Evolutionary conservation across 2,329 filamentous ascomycete genomes (phyloP).

Genomic region (Trichoderma sp.): DNA sequence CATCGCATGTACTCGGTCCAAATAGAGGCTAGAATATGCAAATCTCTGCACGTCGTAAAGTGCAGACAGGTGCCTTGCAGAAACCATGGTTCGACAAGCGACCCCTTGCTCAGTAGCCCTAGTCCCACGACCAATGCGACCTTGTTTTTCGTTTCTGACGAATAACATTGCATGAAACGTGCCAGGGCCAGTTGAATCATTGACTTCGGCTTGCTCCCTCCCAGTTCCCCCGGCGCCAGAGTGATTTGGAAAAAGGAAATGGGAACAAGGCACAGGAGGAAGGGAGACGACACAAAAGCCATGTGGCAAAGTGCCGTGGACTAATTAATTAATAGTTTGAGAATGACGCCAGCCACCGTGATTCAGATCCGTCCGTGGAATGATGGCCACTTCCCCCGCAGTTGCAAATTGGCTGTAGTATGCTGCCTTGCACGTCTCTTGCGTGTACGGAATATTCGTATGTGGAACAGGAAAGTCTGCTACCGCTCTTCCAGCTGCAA

Average conservation of each 20-base stretch:
- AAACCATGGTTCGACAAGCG: slow-evolving; percentile 8
- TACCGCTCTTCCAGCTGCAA: not conserved
- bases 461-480: not conserved
- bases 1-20: not conserved
- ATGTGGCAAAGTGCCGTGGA: slow-evolving; percentile 15
- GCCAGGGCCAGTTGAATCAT: not conserved
- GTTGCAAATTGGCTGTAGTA: not conserved
- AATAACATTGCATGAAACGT: not conserved
- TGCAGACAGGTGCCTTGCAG: slow-evolving; percentile 16
- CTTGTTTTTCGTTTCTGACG: not conserved
- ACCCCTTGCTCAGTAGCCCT: not conserved
- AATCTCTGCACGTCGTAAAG: slow-evolving; percentile 12
- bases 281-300: not conserved
- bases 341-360: slow-evolving; percentile 11
- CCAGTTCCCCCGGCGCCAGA: slow-evolving; percentile 1
- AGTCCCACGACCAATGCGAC: slow-evolving; percentile 9
- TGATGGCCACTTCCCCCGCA: not conserved
- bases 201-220: slow-evolving; percentile 5
- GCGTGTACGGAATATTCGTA: not conserved
- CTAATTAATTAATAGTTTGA: slow-evolving; percentile 3
- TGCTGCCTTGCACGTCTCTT: not conserved
- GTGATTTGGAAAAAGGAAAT: not conserved
- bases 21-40: not conserved
- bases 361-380: slow-evolving; percentile 5
- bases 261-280: not conserved